Evolutionary conservation across 1,284 basidiomycete species (phyloP).

Genomic region (Coniferiporia weirii): DNA sequence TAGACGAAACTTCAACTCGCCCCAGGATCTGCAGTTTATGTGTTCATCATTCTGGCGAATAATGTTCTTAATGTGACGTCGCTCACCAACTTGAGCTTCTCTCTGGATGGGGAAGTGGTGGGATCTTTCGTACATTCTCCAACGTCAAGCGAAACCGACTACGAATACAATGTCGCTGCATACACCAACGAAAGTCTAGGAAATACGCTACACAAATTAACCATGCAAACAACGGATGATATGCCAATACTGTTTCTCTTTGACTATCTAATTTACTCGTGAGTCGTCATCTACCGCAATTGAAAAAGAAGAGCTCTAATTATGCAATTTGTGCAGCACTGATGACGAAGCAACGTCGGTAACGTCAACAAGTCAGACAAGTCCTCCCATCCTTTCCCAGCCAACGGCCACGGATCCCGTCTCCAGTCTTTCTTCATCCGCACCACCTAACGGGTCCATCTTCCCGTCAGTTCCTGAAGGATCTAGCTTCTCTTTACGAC

Average conservation of each 20-base stretch:
- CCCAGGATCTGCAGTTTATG: slow-evolving; percentile 15
- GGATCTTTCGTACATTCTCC: slow-evolving; percentile 13
- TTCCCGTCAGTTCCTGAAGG: no score
- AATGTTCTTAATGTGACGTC: background rate
- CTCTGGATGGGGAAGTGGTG: slow-evolving; percentile 10
- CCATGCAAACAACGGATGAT: slow-evolving; percentile 1
- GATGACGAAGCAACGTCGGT: no score
- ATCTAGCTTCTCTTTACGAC: no score
- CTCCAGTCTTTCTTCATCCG: no score
- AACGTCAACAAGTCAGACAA: no score
- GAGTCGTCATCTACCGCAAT: background rate
- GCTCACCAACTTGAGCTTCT: slow-evolving; percentile 8
- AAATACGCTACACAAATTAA: slow-evolving; percentile 5
- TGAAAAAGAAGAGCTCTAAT: no score
- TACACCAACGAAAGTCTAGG: background rate
- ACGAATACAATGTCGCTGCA: slow-evolving; percentile 6
- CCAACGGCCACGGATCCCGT: no score
- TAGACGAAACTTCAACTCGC: background rate
- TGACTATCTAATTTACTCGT: slow-evolving; percentile 13
- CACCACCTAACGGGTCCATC: no score
- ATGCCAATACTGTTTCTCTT: slow-evolving; percentile 1
- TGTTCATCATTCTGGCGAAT: slow-evolving; percentile 15
- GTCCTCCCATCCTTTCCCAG: no score
- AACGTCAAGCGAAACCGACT: slow-evolving; percentile 3
- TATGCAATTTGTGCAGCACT: no score